Evolutionary conservation across 768 basidiomycete genomes (phyloP), one percentile per base, ranked within the genome.

Genomic region (Holtermannia corniformis): DNA sequence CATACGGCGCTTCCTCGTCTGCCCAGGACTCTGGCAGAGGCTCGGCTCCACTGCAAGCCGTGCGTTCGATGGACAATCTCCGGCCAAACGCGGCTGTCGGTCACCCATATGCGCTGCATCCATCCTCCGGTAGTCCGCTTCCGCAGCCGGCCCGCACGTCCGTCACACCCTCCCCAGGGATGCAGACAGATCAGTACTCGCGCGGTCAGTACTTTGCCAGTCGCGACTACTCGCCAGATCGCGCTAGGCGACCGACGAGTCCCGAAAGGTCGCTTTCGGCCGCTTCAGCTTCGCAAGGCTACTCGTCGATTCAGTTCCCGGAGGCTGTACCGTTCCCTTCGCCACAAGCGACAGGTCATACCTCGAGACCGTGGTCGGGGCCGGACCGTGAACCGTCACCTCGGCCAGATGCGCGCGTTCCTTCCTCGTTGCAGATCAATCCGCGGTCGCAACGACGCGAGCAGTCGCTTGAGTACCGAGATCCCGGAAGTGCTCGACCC

Each of bases 41-140:
- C 32, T 7, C 52, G 16, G 51, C 57, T 22, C 28, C 58, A 5
- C 32, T 67, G 13, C 55, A 62, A 28, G 53, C 55, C 26, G 59
- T 51, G 11, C 49, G 65, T 19, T 68, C 65, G 3, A 60, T 65
- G 57, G 65, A 65, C 24, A 68, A 59, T 46, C 51, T 68, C 1
- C 59, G 65, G 19, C 50, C 43, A 27, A 41, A 44, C 25, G 51
- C 50, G 10, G 53, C 41, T 42, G 54, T 58, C 4, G 54, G 55
- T 1, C 63, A 55, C n/a, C 60, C 61, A 7, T 63, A 59, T 37
- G 51, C 52, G 25, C 54, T 37, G 10, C 32, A 7, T n/a, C n/a
- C n/a, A n/a, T n/a, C n/a, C 10, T 7, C 32, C 7, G 16, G 32
- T 16, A 37, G 16, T 37, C 32, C 7, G 32, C 32, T 7, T 37